Conservation (phyloP, 495 filamentous ascomycete genomes). For the Penicillium malachiteum region DNA sequence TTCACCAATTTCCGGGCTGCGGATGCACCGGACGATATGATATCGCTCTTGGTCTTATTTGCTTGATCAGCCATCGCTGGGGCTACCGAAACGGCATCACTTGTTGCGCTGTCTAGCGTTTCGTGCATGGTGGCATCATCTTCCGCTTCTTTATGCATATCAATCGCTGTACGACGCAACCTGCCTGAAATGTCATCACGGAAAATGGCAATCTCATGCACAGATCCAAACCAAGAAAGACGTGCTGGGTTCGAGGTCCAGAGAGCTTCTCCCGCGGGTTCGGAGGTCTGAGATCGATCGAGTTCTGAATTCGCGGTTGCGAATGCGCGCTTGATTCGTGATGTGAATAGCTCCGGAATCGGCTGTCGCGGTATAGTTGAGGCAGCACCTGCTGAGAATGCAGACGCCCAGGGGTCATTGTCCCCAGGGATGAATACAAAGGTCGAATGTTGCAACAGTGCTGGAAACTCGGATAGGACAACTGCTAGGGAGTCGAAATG, state of each 20-base stretch:
- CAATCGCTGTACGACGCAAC: conserved; percentile 70
- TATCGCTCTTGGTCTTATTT: conserved; percentile 18
- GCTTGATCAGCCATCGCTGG: conserved; percentile 13
- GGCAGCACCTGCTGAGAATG: conserved; percentile 81
- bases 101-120: conserved; percentile 11
- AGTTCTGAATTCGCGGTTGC: conserved; percentile 69
- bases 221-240: conserved; percentile 77
- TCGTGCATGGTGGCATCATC: conserved; percentile 22
- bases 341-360: conserved; percentile 86
- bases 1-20: conserved; percentile 83
- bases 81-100: conserved; percentile 11
- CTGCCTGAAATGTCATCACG: conserved; percentile 81
- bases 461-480: conserved; percentile 81
- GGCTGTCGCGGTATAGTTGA: conserved; percentile 67
- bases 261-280: conserved; percentile 65
- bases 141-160: conserved; percentile 37
- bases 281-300: conserved; percentile 38
- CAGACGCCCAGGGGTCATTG: conserved; percentile 89
- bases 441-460: conserved; percentile 71
- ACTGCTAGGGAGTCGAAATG: conserved; percentile 84
- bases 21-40: conserved; percentile 47
- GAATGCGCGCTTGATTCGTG: conserved; percentile 75
- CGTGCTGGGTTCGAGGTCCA: conserved; percentile 88
- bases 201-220: conserved; percentile 81
- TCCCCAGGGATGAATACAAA: conserved; percentile 94